Conservation (phyloP, 495 filamentous ascomycete genomes). For the Zalerion maritima region DNA sequence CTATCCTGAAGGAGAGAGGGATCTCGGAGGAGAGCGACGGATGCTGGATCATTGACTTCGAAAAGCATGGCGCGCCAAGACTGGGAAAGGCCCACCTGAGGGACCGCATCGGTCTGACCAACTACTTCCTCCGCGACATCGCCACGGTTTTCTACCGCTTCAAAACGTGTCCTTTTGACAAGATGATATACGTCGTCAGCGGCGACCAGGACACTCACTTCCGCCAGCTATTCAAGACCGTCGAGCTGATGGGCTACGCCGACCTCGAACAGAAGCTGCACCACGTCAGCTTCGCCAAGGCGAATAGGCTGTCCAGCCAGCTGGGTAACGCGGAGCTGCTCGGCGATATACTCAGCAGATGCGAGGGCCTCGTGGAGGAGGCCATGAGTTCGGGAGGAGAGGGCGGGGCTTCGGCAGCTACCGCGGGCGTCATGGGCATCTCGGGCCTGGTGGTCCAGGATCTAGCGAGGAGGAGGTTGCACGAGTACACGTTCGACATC, state of each 20-base stretch:
- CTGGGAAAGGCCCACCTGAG: slow-evolving; percentile 55
- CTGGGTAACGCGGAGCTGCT: slow-evolving; percentile 59
- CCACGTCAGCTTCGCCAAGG: slow-evolving; percentile 64
- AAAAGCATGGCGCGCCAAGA: slow-evolving; percentile 48
- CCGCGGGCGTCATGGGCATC: slow-evolving; percentile 42
- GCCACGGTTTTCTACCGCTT: slow-evolving; percentile 49
- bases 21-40: slow-evolving; percentile 51
- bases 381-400: slow-evolving; percentile 39
- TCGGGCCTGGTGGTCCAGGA: slow-evolving; percentile 61
- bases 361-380: slow-evolving; percentile 56
- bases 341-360: slow-evolving; percentile 49
- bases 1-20: slow-evolving; percentile 40
- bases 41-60: slow-evolving; percentile 52
- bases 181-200: slow-evolving; percentile 65
- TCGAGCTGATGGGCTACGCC: slow-evolving; percentile 50
- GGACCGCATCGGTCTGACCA: slow-evolving; percentile 51
- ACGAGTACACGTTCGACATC: slow-evolving; percentile 54
- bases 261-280: slow-evolving; percentile 47
- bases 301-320: slow-evolving; percentile 52
- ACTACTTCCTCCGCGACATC: slow-evolving; percentile 62
- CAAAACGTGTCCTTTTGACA: slow-evolving; percentile 51
- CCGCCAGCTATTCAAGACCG: slow-evolving; percentile 55
- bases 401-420: no score
- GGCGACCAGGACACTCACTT: slow-evolving; percentile 60
- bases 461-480: slow-evolving; percentile 53